Base-by-base conservation (phyloP, 140 eudicot species). In the Bidens hawaiensis region DNA sequence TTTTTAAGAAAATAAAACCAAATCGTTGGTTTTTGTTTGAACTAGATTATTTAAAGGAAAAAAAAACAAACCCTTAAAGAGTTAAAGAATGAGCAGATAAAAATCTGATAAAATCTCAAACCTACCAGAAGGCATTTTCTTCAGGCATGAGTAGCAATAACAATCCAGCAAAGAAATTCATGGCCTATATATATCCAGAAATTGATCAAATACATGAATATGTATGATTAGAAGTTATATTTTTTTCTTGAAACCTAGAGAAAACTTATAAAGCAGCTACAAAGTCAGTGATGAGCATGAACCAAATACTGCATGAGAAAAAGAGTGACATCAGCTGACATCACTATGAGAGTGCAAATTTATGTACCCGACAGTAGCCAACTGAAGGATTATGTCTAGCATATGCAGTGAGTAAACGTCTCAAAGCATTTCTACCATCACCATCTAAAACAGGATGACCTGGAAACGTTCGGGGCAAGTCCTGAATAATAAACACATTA, bases 91-190 rank as follows among this genome's bases (percentile, higher is more conserved):
- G n/a, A n/a, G n/a, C n/a, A n/a, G n/a, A n/a, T n/a, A n/a, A n/a
- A n/a, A n/a, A n/a, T n/a, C n/a, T n/a, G n/a, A n/a, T n/a, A n/a
- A n/a, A n/a, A 53, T 12, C 5, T 61, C 33, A 65, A 60, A 88
- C 99, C 81, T 72, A 94, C 99, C 99, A 94, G 68, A 94, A 94
- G 70, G 99, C 97, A 81, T 94, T 94, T 79, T 94, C 99, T 79
- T 94, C 99, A 2, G 99, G 96, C 99, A 94, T 94, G 76, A 94
- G 72, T 60, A 94, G 94, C 75, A 94, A 64, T 65, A 94, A 74
- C 73, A 94, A 71, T 48, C 99, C 99, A 14, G 97, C 99, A 66
- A 94, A 88, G 77, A 94, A 94, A 78, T 94, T 94, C 99, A 94
- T 94, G 41, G 99, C 99, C 97, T 94, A 36, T 17, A 55, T n/a